phyloP scores from a whole-genome alignment of 1,284 basidiomycete species.

The Apiotrichum veenhuisii region DNA sequence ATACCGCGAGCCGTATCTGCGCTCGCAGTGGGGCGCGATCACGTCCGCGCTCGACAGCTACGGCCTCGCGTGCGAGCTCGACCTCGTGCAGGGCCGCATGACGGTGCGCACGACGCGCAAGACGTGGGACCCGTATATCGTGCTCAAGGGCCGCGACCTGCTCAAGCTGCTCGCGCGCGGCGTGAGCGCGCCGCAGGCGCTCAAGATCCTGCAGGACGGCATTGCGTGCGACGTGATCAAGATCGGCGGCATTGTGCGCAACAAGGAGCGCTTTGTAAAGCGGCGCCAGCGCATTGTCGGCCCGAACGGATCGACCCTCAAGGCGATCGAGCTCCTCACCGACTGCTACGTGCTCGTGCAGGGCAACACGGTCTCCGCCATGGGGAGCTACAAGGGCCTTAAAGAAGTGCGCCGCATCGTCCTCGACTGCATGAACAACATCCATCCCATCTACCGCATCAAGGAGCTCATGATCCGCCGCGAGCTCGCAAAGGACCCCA shows the following conservation, averaged over 20 bases:
- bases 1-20: constrained; percentile 93
- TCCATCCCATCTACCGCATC: constrained; percentile 98
- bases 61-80: constrained; percentile 84
- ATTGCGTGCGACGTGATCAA: constrained; percentile 97
- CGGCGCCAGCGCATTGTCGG: constrained; percentile 93
- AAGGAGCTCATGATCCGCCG: constrained; percentile 99
- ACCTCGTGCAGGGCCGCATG: constrained; percentile 96
- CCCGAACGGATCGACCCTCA: constrained; percentile 92
- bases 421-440: constrained; percentile 98
- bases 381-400: constrained; percentile 91
- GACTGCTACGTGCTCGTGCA: constrained; percentile 97
- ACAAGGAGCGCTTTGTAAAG: constrained; percentile 97
- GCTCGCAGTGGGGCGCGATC: constrained; percentile 92
- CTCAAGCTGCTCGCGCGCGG: constrained; percentile 92
- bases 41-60: constrained; percentile 78
- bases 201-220: constrained; percentile 85
- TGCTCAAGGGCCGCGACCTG: constrained; percentile 93
- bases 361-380: constrained; percentile 95
- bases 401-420: constrained; percentile 95
- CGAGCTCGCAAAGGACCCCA: constrained; percentile 96
- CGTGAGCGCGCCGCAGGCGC: constrained; percentile 73
- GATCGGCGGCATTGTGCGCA: constrained; percentile 88
- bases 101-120: constrained; percentile 94
- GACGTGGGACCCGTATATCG: constrained; percentile 93
- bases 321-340: constrained; percentile 97